A percentile compares a stretch with the other conserved stretches of the same genome.
Conservation (phyloP, 2,329 filamentous ascomycete species). For the Cladophialophora immunda region DNA sequence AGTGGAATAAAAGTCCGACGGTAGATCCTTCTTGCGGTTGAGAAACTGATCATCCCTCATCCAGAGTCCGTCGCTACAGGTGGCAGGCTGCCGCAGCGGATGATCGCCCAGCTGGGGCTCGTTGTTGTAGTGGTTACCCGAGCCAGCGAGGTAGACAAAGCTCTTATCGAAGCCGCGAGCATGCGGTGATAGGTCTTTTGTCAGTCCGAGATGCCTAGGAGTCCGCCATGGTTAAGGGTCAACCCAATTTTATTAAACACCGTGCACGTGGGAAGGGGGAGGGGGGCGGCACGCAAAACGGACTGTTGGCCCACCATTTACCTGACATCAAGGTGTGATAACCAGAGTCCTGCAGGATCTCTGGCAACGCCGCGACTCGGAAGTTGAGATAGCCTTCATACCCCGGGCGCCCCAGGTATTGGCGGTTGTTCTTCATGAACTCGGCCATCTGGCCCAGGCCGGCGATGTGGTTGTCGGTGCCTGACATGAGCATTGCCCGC, state of each 20-base stretch:
- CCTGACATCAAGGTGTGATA: conserved; percentile 48
- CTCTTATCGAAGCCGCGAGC: conserved; percentile 43
- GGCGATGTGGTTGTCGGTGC: conserved; percentile 45
- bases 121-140: conserved; percentile 48
- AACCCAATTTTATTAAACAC: no score
- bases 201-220: conserved; percentile 46
- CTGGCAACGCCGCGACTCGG: conserved; percentile 46
- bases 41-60: not conserved
- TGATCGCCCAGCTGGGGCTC: conserved; percentile 39
- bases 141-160: conserved; percentile 43
- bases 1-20: conserved; percentile 20
- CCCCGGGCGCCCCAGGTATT: conserved; percentile 41
- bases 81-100: not conserved
- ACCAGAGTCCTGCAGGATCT: conserved; percentile 46
- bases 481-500: conserved; percentile 46
- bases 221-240: no score
- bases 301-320: conserved; percentile 45
- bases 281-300: no score
- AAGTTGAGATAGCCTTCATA: conserved; percentile 50
- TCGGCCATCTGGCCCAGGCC: conserved; percentile 45
- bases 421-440: conserved; percentile 3
- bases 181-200: conserved; percentile 40
- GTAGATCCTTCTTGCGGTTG: conserved; percentile 1
- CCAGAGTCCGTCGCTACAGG: not conserved
- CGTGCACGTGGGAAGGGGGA: no score